Evolutionary conservation across 495 filamentous ascomycete species (phyloP).

Genomic region (Apodospora peruviana): DNA sequence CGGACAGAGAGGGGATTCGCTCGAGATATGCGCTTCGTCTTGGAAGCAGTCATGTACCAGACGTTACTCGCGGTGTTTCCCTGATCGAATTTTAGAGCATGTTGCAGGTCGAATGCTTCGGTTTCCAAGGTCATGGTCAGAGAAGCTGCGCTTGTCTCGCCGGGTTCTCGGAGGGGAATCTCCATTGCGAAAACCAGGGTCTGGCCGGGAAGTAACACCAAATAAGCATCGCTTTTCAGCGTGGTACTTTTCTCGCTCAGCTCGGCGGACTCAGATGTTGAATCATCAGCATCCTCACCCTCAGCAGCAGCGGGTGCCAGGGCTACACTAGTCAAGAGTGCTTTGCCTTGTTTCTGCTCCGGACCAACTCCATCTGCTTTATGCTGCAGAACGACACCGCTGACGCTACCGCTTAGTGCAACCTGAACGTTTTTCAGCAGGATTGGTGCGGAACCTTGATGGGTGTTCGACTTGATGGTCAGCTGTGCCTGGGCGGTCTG

Average conservation of each 20-base stretch:
- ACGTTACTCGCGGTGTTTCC: constrained; percentile 21
- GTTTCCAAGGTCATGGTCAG: constrained; percentile 58
- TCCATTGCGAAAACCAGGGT: constrained; percentile 67
- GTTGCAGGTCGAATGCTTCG: constrained; percentile 62
- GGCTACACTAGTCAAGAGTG: constrained; percentile 8
- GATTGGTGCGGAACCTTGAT: constrained; percentile 56
- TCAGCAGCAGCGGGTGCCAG: constrained; percentile 7
- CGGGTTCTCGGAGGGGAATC: constrained; percentile 73
- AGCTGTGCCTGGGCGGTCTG: constrained; percentile 71
- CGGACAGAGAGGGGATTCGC: constrained; percentile 48
- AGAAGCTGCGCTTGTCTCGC: constrained; percentile 60
- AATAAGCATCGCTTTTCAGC: constrained; percentile 53
- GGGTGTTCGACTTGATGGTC: constrained; percentile 62
- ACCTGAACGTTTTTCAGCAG: constrained; percentile 59
- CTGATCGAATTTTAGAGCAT: constrained; percentile 53
- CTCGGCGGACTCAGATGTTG: constrained; percentile 24
- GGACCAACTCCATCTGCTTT: constrained; percentile 5
- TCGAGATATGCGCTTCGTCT: constrained; percentile 42
- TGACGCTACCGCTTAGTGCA: constrained; percentile 63
- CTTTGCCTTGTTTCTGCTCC: constrained; percentile 7
- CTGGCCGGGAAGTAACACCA: constrained; percentile 63
- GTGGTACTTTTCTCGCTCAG: constrained; percentile 11
- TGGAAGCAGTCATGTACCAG: neutral
- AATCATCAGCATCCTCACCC: constrained; percentile 19
- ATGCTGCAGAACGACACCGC: constrained; percentile 46